Evolutionary conservation across 176 grass and related monocot genomes (phyloP).

Genomic region (Oropetium thomaeum): DNA sequence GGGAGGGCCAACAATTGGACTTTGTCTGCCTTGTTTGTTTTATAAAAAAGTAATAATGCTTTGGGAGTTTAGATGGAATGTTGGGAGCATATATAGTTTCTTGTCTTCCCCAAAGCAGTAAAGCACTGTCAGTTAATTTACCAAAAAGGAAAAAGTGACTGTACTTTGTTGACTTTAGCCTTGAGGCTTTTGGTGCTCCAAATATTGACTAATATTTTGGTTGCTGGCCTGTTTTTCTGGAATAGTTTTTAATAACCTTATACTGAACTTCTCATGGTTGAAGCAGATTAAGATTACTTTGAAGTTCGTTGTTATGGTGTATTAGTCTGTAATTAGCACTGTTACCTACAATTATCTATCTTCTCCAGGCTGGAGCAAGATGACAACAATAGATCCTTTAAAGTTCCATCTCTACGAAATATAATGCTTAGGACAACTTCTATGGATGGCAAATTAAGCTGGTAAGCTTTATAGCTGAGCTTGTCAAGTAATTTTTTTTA

Average conservation of each 20-base stretch:
- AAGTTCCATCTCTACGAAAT: slow-evolving; percentile 59
- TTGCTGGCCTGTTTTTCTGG: background rate
- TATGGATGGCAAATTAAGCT: slow-evolving; percentile 73
- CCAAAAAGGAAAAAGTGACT: background rate
- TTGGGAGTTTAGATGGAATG: background rate
- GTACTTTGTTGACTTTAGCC: slow-evolving; percentile 3
- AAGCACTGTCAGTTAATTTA: background rate
- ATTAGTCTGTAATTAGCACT: background rate
- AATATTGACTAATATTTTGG: background rate
- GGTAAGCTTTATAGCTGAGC: slow-evolving; percentile 18
- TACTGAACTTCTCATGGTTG: background rate
- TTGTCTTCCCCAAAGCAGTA: background rate
- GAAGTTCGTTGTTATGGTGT: background rate
- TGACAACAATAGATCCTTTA: slow-evolving; percentile 61
- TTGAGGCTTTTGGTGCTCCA: slow-evolving; percentile 3
- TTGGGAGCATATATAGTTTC: background rate
- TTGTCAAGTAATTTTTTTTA: slow-evolving; percentile 6
- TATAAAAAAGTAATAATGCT: too few species aligned
- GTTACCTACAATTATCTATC: background rate
- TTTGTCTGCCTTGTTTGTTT: too few species aligned
- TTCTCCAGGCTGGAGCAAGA: slow-evolving; percentile 80
- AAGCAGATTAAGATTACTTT: background rate
- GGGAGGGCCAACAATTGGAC: slow-evolving; percentile 52
- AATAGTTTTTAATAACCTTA: slow-evolving; percentile 8
- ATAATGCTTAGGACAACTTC: slow-evolving; percentile 76